Conservation (phyloP, 257 asterid species). For the Rehmannia glutinosa region DNA sequence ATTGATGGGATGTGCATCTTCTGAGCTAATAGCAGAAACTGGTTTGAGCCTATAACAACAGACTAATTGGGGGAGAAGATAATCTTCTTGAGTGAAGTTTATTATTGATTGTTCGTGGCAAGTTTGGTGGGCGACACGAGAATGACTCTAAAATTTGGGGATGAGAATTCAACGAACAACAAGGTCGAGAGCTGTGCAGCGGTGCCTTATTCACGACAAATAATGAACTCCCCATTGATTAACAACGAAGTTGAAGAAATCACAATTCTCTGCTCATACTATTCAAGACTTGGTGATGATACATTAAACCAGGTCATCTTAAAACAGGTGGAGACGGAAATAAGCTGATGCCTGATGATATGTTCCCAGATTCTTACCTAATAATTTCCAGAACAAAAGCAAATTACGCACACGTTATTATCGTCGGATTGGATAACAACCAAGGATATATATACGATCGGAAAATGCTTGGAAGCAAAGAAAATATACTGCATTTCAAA, state of each 20-base stretch:
- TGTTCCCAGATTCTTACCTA: too few species aligned
- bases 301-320: conserved; percentile 1
- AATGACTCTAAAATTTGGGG: conserved; percentile 20
- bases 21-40: conserved; percentile 33
- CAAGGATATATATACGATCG: too few species aligned
- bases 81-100: conserved; percentile 25
- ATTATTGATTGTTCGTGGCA: background rate
- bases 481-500: too few species aligned
- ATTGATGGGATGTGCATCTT: conserved; percentile 25
- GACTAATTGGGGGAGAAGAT: conserved; percentile 21
- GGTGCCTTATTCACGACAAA: conserved; percentile 39
- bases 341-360: background rate
- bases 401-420: too few species aligned
- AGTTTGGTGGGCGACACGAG: conserved; percentile 13
- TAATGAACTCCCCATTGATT: conserved; percentile 43
- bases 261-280: conserved; percentile 8
- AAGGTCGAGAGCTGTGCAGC: conserved; percentile 17
- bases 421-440: too few species aligned
- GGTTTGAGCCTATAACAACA: conserved; percentile 24
- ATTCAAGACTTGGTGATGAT: background rate
- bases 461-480: too few species aligned
- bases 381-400: too few species aligned
- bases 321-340: background rate
- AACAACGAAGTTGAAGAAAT: background rate
- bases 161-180: conserved; percentile 12